Evolutionary conservation across 208 protist genomes (phyloP), one percentile per base, ranked within the genome.

Genomic region (Blastocrithidia nonstop): DNA sequence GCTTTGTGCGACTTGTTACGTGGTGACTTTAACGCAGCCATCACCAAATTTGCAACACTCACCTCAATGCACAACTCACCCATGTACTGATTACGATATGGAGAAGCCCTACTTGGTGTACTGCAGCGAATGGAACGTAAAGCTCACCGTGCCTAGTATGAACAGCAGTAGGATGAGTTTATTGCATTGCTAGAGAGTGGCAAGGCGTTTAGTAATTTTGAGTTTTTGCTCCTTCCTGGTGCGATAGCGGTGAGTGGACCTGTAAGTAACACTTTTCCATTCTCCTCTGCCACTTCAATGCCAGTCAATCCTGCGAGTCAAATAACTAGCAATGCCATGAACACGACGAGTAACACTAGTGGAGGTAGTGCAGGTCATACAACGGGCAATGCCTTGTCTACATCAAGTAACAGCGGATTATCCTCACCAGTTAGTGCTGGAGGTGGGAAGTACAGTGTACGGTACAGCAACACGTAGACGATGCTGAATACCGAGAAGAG

Each of bases 41-140:
- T 87, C 40, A 40, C 65, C 17, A 56, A 73, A 43, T 54, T 87
- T n/a, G 45, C 59, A 0, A 60, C 87, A 35, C 79, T 88, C 50
- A 70, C 82, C 21, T 47, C 64, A 17, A 85, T 93, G 72, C 66
- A 67, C 48, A 47, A 58, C 1, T 88, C 79, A 31, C 56, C 79
- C 7, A 35, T 85, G 16, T 88, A 82, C 61, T 93, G 83, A 79
- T 63, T 93, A 15, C 76, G 79, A 43, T 65, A 83, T 44, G 69
- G 67, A 2, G 71, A 93, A 69, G 83, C 83, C 25, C 63, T 78
- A 4, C 55, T 92, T 15, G 66, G 70, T 22, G 61, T 54, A 20
- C 49, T 71, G 35, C 77, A 87, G 62, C 39, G 38, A 7, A 50
- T 63, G 37, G 39, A 32, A 5, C 68, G 58, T 19, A 38, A 48